Percentiles rank a stretch among this genome's conserved stretches.
phyloP scores from a whole-genome alignment of 768 basidiomycete genomes.

The Daedalea quercina region DNA sequence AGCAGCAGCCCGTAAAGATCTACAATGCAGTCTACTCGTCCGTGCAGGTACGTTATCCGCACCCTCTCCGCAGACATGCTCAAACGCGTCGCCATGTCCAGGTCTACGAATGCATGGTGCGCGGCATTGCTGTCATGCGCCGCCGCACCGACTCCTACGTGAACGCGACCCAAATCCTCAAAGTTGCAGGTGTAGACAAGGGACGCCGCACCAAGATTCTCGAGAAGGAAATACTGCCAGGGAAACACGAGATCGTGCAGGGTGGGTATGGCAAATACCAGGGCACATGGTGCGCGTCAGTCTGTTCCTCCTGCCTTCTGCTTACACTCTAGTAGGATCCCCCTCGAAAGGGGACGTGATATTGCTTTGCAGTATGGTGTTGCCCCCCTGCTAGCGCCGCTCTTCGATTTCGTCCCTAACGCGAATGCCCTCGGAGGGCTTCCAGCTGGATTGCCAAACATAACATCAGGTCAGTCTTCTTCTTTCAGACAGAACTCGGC shows the following conservation, averaged over 20 bases:
- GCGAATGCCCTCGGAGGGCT: constrained; percentile 64
- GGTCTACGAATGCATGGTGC: constrained; percentile 98
- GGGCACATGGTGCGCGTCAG: constrained; percentile 79
- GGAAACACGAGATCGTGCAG: constrained; percentile 96
- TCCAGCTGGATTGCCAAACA: constrained; percentile 32
- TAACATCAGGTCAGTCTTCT: constrained; percentile 15
- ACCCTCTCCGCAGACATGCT: constrained; percentile 3
- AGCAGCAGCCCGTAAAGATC: constrained; percentile 57
- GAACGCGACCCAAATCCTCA: constrained; percentile 98
- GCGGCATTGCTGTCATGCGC: constrained; percentile 98
- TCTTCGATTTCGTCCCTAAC: constrained; percentile 90
- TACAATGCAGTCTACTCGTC: constrained; percentile 93
- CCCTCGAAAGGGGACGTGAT: constrained; percentile 89
- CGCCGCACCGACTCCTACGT: constrained; percentile 91
- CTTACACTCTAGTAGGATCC: constrained; percentile 60
- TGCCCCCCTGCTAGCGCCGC: constrained; percentile 74
- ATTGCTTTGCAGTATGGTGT: constrained; percentile 92
- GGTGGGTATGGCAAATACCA: constrained; percentile 99
- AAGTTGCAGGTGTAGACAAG: constrained; percentile 98
- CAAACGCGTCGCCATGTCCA: constrained; percentile 26
- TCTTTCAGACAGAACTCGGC: constrained; percentile 12
- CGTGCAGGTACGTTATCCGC: constrained; percentile 53
- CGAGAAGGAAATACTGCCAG: constrained; percentile 93
- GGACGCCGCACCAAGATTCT: constrained; percentile 93
- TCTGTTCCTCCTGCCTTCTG: not conserved